Evolutionary conservation across 1,284 basidiomycete species (phyloP), one percentile per base, ranked within the genome.

Genomic region (Prillingera fragicola): DNA sequence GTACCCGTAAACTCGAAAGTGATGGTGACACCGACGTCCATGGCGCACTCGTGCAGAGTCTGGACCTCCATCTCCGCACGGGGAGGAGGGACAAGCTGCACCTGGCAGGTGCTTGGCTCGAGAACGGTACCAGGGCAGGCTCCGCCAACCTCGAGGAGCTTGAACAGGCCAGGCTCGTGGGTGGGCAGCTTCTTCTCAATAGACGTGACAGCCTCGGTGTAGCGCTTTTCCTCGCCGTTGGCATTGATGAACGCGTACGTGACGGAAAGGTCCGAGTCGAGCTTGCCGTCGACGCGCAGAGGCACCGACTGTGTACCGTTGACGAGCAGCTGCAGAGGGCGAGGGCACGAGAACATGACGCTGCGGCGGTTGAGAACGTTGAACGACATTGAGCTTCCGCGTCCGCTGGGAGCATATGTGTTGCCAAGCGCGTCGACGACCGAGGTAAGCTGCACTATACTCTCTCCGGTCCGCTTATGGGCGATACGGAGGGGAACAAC

Each of bases 31-130:
- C 94, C 94, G 21, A 87, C 91, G 55, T 96, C 90, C 12, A 91
- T 89, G 26, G 89, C 90, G 65, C 88, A 90, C 74, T 91, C 94
- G 57, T 92, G 86, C 55, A 97, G 85, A 41, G 85, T 83, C 60
- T 83, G 84, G 78, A 91, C 90, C 63, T 84, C 80, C 54, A 95
- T 87, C 60, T 89, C 82, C 12, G 86, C 84, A 2, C 78, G 81
- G 1, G 89, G 88, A 29, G 77, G 68, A 1, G 86, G 86, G 49
- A 83, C 77, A 60, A 88, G 80, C 27, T 85, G 72, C 1, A 90
- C 84, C 37, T 74, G 77, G 58, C 86, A 90, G 3, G 73, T 78
- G 43, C 87, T 84, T 0, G 90, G 88, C 43, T 84, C 84, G 33
- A 87, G 72, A 0, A 95, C 80, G 42, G 84, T 82, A 2, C 90